These are phyloP conservation scores for Plasmodium blacklocki DNA, from an alignment of 169 alveolate genomes.

Conservation along the genomic window DNA sequence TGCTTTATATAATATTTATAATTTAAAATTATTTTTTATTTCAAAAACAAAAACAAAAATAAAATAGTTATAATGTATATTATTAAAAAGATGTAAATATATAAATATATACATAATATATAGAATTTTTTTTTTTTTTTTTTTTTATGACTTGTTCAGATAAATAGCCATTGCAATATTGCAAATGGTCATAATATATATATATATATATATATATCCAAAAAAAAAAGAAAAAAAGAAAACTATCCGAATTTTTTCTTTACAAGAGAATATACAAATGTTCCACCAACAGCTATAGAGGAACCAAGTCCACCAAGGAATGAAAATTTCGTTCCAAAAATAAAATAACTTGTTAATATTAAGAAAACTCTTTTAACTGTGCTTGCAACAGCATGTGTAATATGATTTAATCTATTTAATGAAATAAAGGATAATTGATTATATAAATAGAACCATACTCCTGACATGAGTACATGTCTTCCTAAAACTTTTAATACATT, in stretches of 20 bases:
- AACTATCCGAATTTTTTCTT: slow-evolving; percentile 76
- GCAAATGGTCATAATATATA: slow-evolving; percentile 4
- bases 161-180: not conserved
- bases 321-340: slow-evolving; percentile 81
- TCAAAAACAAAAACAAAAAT: slow-evolving; percentile 30
- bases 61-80: not conserved
- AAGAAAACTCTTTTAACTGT: slow-evolving; percentile 83
- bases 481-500: slow-evolving; percentile 43
- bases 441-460: slow-evolving; percentile 78
- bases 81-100: too few species aligned
- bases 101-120: not conserved
- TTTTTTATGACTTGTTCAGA: not conserved
- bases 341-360: slow-evolving; percentile 77
- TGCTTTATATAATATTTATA: slow-evolving; percentile 3
- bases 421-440: slow-evolving; percentile 83
- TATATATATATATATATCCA: not conserved
- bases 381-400: slow-evolving; percentile 87
- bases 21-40: slow-evolving; percentile 6
- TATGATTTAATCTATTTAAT: slow-evolving; percentile 82
- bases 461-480: slow-evolving; percentile 80
- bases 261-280: slow-evolving; percentile 81
- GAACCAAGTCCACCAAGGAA: slow-evolving; percentile 84
- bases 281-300: slow-evolving; percentile 85
- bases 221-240: slow-evolving; percentile 19
- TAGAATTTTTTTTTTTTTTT: not conserved